Evolutionary conservation across 1,139 yeast genomes (phyloP), one percentile per base, ranked within the genome.

Genomic region (Geotrichum citri-aurantii): DNA sequence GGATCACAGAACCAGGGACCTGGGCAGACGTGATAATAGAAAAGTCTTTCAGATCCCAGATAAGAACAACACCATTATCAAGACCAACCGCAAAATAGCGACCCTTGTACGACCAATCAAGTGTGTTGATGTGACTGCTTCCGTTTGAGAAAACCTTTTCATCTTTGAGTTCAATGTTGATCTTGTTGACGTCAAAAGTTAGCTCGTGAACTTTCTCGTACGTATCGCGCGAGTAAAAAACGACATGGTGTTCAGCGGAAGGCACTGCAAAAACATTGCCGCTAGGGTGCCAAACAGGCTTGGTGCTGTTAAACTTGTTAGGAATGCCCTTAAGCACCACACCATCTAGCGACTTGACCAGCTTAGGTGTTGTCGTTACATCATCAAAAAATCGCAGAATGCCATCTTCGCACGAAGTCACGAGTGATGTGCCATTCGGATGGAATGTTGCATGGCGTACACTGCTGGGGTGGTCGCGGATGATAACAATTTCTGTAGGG

Each of bases 401-500:
- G 11, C 97, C 96, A 71, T 83, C 86, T 10, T 88, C 76, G 56
- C 86, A 78, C 17, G 91, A 79, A 1, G 85, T 79, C 0, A 90
- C 79, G 24, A 88, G 69, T 44, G 83, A 66, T 64, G 83, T 87
- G 3, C 86, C 86, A 7, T 79, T 76, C 3, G 79, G 75, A 68
- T 83, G 85, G 68, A 85, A 90, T 0, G 90, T 76, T 33, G 89
- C 69, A 56, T 81, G 81, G 47, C 81, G 79, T 44, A 86, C 75
- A 3, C 72, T 68, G 10, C 61, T 70, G 81, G 87, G 63, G 83
- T 89, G 5, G 77, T 6, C 81, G 67, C 12, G 24, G 21, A 54
- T 55, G 4, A 33, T 24, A 6, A 52, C 48, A 24, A 53, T 47
- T n/a, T 47, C 12, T 59, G 59, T n/a, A 62, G 58, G 19, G 24